phyloP scores from a whole-genome alignment of 1,284 basidiomycete genomes.

The Sanghuangporus sanghuang region DNA sequence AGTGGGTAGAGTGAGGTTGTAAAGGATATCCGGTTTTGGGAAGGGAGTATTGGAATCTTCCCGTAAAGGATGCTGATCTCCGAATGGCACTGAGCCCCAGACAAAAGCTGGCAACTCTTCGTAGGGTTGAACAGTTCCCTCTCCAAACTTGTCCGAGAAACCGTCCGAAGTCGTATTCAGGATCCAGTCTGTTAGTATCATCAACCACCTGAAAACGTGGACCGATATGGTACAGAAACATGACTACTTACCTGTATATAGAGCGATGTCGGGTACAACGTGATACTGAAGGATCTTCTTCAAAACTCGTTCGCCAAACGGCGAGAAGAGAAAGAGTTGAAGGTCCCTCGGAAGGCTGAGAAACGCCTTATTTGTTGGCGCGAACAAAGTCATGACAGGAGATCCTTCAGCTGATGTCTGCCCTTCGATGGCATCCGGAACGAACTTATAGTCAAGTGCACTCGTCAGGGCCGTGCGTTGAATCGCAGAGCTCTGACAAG shows the following conservation, averaged over 20 bases:
- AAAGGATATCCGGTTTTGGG: conserved; percentile 36
- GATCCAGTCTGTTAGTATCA: neutral
- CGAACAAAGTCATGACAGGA: conserved; percentile 56
- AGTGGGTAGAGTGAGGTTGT: conserved; percentile 43
- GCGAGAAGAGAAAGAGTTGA: conserved; percentile 62
- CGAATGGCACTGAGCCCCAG: too few relatives aligned
- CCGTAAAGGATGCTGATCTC: neutral
- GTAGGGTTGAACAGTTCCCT: neutral
- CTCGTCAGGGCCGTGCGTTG: conserved; percentile 49
- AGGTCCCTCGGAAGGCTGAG: conserved; percentile 49
- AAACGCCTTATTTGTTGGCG: conserved; percentile 64
- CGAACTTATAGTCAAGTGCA: conserved; percentile 42
- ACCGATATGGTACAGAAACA: neutral
- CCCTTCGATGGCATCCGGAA: conserved; percentile 31
- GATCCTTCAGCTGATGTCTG: conserved; percentile 40
- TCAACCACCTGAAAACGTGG: neutral
- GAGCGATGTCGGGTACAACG: conserved; percentile 50
- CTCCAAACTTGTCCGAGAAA: neutral
- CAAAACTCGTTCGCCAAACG: conserved; percentile 51
- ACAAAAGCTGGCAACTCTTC: too few relatives aligned
- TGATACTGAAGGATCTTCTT: conserved; percentile 66
- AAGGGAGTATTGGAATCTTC: neutral
- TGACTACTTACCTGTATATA: conserved; percentile 46
- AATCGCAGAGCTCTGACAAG: conserved; percentile 47
- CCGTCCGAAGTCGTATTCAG: neutral